Percentiles rank a stretch among this genome's conserved stretches.
Evolutionary conservation across 106 monocot species (phyloP).

Genomic region (Platanthera zijinensis): DNA sequence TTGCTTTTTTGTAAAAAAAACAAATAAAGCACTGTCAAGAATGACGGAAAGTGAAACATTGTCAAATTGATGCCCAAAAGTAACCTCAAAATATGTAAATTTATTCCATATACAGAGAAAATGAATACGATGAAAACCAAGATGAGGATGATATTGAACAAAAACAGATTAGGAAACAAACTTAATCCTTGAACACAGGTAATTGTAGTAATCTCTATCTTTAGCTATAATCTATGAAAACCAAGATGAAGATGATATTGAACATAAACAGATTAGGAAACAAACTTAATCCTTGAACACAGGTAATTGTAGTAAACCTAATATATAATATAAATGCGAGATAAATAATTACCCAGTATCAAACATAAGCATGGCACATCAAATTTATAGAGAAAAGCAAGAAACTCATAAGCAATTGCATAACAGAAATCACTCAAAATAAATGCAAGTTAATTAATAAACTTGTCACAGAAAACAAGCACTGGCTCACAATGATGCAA

Average conservation of each 20-base stretch:
- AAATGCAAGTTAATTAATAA: background rate
- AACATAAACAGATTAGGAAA: background rate
- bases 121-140: background rate
- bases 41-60: background rate
- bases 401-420: background rate
- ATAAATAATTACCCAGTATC: background rate
- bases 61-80: background rate
- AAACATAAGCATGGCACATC: background rate
- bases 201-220: background rate
- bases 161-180: background rate
- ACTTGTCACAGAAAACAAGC: background rate
- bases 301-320: background rate
- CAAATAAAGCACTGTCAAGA: background rate
- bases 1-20: too few relatives aligned
- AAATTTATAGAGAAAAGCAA: too few relatives aligned
- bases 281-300: background rate
- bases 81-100: background rate
- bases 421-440: background rate
- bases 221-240: background rate
- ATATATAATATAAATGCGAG: background rate
- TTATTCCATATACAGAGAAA: background rate
- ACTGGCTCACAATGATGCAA: background rate
- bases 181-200: background rate
- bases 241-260: background rate
- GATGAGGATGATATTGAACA: background rate